A percentile compares a stretch with the other conserved stretches of the same genome.
These are phyloP conservation scores for Pluteus cervinus DNA, from an alignment of 768 basidiomycete genomes.

Conservation along the genomic window DNA sequence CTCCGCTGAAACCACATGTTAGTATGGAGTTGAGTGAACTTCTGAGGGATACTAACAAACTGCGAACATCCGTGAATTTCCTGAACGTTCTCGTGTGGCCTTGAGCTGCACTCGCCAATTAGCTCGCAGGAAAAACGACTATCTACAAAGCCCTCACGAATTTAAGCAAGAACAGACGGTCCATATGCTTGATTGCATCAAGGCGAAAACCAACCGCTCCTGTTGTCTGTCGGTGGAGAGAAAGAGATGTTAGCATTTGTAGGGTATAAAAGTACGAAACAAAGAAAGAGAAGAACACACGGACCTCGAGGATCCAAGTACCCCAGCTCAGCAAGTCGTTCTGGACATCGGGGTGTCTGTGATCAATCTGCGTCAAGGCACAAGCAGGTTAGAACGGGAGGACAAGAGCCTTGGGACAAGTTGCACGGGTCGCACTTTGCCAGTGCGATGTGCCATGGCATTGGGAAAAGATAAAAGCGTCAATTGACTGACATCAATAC, in stretches of 20 bases:
- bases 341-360: conserved; percentile 75
- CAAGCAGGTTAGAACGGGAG: too few species aligned
- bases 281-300: background rate
- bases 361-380: conserved; percentile 55
- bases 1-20: conserved; percentile 48
- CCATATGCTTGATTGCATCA: conserved; percentile 90
- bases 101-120: conserved; percentile 35
- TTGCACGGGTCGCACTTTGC: too few species aligned
- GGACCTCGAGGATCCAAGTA: conserved; percentile 59
- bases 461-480: background rate
- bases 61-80: conserved; percentile 50
- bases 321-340: conserved; percentile 76
- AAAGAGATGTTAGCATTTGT: conserved; percentile 6
- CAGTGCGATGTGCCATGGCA: too few species aligned
- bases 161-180: conserved; percentile 57
- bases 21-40: conserved; percentile 1
- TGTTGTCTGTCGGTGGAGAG: conserved; percentile 42
- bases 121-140: conserved; percentile 2
- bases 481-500: conserved; percentile 49
- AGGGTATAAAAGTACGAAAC: conserved; percentile 4
- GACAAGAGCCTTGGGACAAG: too few species aligned
- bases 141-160: conserved; percentile 43
- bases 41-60: conserved; percentile 30
- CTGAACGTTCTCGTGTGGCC: conserved; percentile 37
- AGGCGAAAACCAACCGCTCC: conserved; percentile 73